These are phyloP conservation scores for Aspergillus jensenii DNA, from an alignment of 2,329 filamentous ascomycete genomes.

Conservation along the genomic window DNA sequence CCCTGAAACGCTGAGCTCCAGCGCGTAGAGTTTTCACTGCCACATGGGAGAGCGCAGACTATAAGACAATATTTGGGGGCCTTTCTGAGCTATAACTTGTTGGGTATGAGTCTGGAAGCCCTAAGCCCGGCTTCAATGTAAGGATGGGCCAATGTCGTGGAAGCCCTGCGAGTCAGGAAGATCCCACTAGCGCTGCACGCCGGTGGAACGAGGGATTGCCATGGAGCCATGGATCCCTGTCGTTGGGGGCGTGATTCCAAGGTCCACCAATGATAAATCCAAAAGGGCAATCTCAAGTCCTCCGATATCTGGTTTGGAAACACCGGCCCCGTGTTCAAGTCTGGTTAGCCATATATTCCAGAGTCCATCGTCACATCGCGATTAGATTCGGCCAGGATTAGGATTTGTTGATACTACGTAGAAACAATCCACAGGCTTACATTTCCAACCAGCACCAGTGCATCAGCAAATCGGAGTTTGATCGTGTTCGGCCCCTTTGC, in stretches of 20 bases:
- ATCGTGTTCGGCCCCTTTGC: neutral
- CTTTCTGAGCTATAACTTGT: slow-evolving; percentile 1
- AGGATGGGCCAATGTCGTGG: neutral
- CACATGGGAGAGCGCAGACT: slow-evolving; percentile 1
- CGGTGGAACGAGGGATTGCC: neutral
- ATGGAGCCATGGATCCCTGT: too few species aligned
- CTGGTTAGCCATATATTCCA: neutral
- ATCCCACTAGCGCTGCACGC: neutral
- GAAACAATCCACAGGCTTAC: neutral
- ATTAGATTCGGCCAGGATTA: neutral
- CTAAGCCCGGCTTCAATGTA: neutral
- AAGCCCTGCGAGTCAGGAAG: neutral
- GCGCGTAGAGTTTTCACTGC: neutral
- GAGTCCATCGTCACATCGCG: too few species aligned
- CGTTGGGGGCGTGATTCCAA: neutral
- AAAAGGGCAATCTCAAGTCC: neutral
- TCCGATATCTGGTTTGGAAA: neutral
- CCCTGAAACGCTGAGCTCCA: slow-evolving; percentile 4
- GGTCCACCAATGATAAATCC: neutral
- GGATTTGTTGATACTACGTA: neutral
- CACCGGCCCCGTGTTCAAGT: neutral
- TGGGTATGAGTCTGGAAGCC: neutral
- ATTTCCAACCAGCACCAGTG: neutral
- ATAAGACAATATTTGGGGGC: neutral
- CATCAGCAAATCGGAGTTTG: neutral